Percentiles rank a stretch among this genome's conserved stretches.
Evolutionary conservation across 768 basidiomycete species (phyloP).

Genomic region (Tylopilus intermedius): DNA sequence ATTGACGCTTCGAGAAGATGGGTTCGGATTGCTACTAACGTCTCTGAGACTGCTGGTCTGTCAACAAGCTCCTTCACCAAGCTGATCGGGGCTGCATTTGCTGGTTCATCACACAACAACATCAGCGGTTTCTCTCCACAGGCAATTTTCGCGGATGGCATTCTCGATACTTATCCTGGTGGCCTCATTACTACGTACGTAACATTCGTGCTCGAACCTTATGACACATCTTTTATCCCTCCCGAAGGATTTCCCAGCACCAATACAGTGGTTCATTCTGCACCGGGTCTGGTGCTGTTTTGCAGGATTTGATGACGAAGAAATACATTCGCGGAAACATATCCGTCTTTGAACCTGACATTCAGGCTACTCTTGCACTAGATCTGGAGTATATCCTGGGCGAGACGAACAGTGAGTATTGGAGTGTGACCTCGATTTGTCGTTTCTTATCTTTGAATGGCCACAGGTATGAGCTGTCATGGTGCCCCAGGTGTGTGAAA

Average conservation of each 20-base stretch:
- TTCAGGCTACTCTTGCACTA: constrained; percentile 40
- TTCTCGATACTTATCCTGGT: constrained; percentile 46
- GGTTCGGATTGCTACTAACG: constrained; percentile 47
- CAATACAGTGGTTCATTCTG: constrained; percentile 60
- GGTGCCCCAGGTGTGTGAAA: constrained; percentile 28
- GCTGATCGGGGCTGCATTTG: constrained; percentile 49
- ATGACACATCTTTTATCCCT: not conserved
- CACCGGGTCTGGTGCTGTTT: constrained; percentile 44
- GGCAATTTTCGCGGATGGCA: constrained; percentile 48
- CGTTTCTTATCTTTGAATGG: constrained; percentile 1
- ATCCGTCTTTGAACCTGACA: constrained; percentile 47
- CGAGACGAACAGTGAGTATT: constrained; percentile 51
- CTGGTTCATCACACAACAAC: constrained; percentile 42
- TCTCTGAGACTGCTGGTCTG: constrained; percentile 39
- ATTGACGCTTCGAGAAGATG: constrained; percentile 37
- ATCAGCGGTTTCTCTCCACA: constrained; percentile 54
- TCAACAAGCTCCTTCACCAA: constrained; percentile 36
- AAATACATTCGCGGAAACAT: constrained; percentile 53
- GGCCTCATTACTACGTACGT: constrained; percentile 50
- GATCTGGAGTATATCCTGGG: constrained; percentile 59
- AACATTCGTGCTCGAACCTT: constrained; percentile 27
- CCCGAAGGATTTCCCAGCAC: constrained; percentile 37
- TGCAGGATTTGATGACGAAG: constrained; percentile 67
- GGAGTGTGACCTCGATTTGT: constrained; percentile 20
- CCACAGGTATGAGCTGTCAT: constrained; percentile 33